Evolutionary conservation across 805 yeast genomes (phyloP).

Genomic region (Candida nanaspora): DNA sequence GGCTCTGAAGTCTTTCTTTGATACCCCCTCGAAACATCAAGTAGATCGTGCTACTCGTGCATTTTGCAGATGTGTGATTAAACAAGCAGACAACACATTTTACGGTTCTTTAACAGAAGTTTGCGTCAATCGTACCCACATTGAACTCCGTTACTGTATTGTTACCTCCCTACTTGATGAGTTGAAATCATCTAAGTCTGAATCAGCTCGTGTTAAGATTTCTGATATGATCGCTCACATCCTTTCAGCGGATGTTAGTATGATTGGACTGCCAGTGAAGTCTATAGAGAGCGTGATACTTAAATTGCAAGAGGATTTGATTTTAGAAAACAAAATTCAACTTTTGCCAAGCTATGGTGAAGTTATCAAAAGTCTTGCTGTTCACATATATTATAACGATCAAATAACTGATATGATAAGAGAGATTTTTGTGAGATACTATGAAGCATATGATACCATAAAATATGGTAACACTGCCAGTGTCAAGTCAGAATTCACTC

Average conservation of each 20-base stretch:
- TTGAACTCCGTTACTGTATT: slow-evolving; percentile 24
- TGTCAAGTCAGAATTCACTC: not conserved
- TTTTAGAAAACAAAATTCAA: slow-evolving; percentile 16
- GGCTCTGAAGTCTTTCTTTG: slow-evolving; percentile 55
- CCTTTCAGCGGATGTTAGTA: slow-evolving; percentile 69
- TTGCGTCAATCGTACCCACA: slow-evolving; percentile 65
- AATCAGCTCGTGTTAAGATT: slow-evolving; percentile 12
- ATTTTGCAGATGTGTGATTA: slow-evolving; percentile 38
- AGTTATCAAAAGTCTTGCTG: slow-evolving; percentile 63
- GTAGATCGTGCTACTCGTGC: slow-evolving; percentile 49
- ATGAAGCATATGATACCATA: slow-evolving; percentile 17
- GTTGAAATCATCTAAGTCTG: slow-evolving; percentile 28
- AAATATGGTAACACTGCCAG: not conserved
- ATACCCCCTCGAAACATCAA: slow-evolving; percentile 55
- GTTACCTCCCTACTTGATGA: slow-evolving; percentile 41
- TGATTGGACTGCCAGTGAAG: slow-evolving; percentile 81
- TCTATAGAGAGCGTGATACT: slow-evolving; percentile 64
- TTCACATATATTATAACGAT: slow-evolving; percentile 78
- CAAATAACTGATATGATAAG: slow-evolving; percentile 78
- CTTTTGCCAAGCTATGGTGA: slow-evolving; percentile 39
- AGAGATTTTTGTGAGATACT: slow-evolving; percentile 48
- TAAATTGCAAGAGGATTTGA: slow-evolving; percentile 33
- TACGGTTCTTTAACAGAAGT: slow-evolving; percentile 49
- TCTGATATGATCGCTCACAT: slow-evolving; percentile 34
- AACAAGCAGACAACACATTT: slow-evolving; percentile 36